A percentile compares a stretch with the other conserved stretches of the same genome.
Conservation (phyloP, 129 eudicot genomes). For the Flaveria brownii region DNA sequence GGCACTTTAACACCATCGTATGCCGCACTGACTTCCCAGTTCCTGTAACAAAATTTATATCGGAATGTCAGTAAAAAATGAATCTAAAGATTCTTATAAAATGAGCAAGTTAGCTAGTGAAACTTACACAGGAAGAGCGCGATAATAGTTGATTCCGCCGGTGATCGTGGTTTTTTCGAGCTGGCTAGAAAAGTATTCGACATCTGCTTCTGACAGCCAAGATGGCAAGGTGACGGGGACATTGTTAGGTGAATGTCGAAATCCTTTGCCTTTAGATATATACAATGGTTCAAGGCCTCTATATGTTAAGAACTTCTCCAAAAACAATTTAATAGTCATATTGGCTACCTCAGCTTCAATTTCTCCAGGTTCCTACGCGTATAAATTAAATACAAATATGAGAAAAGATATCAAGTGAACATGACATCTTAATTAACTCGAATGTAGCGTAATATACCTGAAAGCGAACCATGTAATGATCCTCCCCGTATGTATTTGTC, state of each 20-base stretch:
- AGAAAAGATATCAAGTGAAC: no score
- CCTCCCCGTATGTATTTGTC: constrained; percentile 37
- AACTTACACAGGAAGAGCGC: constrained; percentile 60
- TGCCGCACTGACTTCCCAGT: constrained; percentile 59
- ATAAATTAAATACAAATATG: no score
- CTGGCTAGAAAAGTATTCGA: constrained; percentile 43
- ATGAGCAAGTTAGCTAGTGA: neutral
- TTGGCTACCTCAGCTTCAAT: constrained; percentile 52
- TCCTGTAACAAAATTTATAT: constrained; percentile 29
- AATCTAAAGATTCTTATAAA: neutral
- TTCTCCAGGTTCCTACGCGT: constrained; percentile 49
- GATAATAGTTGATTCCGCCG: constrained; percentile 71
- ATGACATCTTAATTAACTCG: no score
- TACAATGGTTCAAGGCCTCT: constrained; percentile 39
- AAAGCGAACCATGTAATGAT: constrained; percentile 41
- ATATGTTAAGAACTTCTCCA: constrained; percentile 37
- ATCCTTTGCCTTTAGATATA: constrained; percentile 41
- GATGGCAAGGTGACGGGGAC: constrained; percentile 41
- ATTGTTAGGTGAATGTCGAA: constrained; percentile 30
- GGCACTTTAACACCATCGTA: constrained; percentile 64
- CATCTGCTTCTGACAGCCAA: constrained; percentile 58
- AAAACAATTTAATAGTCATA: constrained; percentile 14
- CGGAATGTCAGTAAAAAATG: no score
- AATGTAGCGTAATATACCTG: constrained; percentile 31
- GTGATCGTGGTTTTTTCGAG: constrained; percentile 54